These are phyloP conservation scores for Lasiodiplodia citricola DNA, from an alignment of 2,329 filamentous ascomycete genomes.

Conservation along the genomic window DNA sequence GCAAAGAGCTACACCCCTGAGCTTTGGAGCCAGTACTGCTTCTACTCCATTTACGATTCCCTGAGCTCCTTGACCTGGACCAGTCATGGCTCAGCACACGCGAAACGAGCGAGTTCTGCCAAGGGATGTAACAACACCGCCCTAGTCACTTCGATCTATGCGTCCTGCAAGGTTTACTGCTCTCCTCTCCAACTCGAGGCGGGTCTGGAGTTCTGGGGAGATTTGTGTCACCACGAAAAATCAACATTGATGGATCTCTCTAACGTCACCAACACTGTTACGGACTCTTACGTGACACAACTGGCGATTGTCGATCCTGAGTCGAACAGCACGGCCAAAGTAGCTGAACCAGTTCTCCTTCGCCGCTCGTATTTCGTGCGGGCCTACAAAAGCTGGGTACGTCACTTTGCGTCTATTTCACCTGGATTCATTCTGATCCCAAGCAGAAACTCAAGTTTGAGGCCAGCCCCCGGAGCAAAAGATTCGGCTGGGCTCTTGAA, in stretches of 20 bases:
- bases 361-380: neutral
- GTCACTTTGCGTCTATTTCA: neutral
- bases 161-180: neutral
- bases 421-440: neutral
- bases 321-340: neutral
- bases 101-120: no score
- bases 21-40: neutral
- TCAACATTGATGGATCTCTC: slow-evolving; percentile 7
- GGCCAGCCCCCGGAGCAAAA: neutral
- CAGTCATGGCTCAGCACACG: neutral
- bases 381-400: neutral
- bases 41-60: neutral
- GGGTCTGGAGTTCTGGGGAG: slow-evolving; percentile 1
- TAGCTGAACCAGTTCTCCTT: neutral
- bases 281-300: neutral
- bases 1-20: neutral
- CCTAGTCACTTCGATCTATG: slow-evolving; percentile 1
- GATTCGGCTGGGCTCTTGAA: slow-evolving; percentile 8
- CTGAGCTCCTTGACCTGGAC: neutral
- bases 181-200: neutral
- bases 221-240: neutral
- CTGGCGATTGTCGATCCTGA: neutral
- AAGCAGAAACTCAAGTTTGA: neutral
- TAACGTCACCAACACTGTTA: neutral
- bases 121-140: neutral